Conservation (phyloP, 495 filamentous ascomycete genomes). For the Lasiosphaeriaceae sp. region DNA sequence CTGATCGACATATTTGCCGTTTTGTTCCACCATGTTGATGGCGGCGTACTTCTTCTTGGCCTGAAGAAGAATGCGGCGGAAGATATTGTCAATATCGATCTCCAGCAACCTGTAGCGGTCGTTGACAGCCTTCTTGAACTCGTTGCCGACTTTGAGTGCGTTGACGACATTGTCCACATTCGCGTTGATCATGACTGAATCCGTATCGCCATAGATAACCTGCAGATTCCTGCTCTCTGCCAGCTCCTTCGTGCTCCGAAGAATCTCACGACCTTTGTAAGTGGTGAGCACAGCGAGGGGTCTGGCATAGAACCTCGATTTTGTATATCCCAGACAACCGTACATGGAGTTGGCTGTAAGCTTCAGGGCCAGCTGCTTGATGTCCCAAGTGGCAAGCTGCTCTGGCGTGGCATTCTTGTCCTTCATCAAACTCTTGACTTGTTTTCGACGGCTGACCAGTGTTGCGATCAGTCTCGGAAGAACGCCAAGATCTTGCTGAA, state of each 20-base stretch:
- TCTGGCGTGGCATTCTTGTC: slow-evolving; percentile 80
- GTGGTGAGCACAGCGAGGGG: slow-evolving; percentile 95
- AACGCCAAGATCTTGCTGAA: slow-evolving; percentile 70
- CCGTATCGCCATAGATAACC: slow-evolving; percentile 98
- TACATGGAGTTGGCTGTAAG: slow-evolving; percentile 99
- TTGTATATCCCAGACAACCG: slow-evolving; percentile 92
- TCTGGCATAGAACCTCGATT: slow-evolving; percentile 93
- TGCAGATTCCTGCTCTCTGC: slow-evolving; percentile 82
- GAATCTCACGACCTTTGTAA: slow-evolving; percentile 95
- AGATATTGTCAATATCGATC: slow-evolving; percentile 97
- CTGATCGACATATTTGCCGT: slow-evolving; percentile 88
- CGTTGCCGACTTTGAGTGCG: slow-evolving; percentile 76
- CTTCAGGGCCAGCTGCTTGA: slow-evolving; percentile 94
- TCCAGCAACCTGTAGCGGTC: slow-evolving; percentile 85
- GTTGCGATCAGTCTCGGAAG: slow-evolving; percentile 86
- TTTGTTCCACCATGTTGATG: slow-evolving; percentile 83
- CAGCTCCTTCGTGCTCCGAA: slow-evolving; percentile 89
- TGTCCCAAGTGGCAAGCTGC: slow-evolving; percentile 92
- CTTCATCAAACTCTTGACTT: slow-evolving; percentile 97
- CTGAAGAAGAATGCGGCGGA: slow-evolving; percentile 86
- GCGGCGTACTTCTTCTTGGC: slow-evolving; percentile 99
- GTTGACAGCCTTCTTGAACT: slow-evolving; percentile 70
- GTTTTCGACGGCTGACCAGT: slow-evolving; percentile 77
- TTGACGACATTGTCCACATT: slow-evolving; percentile 91
- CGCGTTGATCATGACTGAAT: slow-evolving; percentile 99